A percentile compares a stretch with the other conserved stretches of the same genome.
Evolutionary conservation across 352 stramenopile genomes (phyloP).

Genomic region (Phytophthora citrophthora): DNA sequence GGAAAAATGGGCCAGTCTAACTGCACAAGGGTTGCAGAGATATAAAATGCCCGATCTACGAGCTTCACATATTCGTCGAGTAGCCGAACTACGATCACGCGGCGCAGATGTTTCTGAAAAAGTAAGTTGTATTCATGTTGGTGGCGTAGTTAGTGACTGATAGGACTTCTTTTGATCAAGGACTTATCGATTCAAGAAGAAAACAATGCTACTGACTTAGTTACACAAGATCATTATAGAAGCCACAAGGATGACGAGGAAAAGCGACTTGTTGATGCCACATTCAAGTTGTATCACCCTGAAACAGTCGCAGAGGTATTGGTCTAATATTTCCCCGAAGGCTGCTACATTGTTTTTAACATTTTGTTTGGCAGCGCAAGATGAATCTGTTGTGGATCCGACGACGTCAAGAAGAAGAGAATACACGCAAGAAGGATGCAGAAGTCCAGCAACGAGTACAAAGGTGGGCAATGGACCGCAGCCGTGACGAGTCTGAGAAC

Average conservation of each 20-base stretch:
- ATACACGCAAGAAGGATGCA: constrained; percentile 44
- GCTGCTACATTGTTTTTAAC: background rate
- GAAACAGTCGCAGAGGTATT: constrained; percentile 72
- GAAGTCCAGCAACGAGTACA: constrained; percentile 58
- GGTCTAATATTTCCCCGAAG: background rate
- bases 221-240: constrained; percentile 20
- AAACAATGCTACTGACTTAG: constrained; percentile 11
- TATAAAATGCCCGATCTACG: constrained; percentile 70
- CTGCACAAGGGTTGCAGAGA: constrained; percentile 26
- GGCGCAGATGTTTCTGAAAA: constrained; percentile 41
- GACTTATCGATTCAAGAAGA: constrained; percentile 11
- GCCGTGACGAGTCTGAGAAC: constrained; percentile 73
- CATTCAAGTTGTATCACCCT: constrained; percentile 62
- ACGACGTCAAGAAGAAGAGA: constrained; percentile 54
- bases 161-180: background rate
- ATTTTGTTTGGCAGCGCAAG: constrained; percentile 38
- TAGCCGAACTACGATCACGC: constrained; percentile 59
- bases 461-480: constrained; percentile 66
- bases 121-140: constrained; percentile 7
- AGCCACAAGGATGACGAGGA: constrained; percentile 22
- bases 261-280: constrained; percentile 47
- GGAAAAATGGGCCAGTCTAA: background rate
- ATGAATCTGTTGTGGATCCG: constrained; percentile 80
- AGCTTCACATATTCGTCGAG: constrained; percentile 70
- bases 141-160: no score